These are phyloP conservation scores for Clathrus columnatus DNA, from an alignment of 768 basidiomycete genomes.

Conservation along the genomic window DNA sequence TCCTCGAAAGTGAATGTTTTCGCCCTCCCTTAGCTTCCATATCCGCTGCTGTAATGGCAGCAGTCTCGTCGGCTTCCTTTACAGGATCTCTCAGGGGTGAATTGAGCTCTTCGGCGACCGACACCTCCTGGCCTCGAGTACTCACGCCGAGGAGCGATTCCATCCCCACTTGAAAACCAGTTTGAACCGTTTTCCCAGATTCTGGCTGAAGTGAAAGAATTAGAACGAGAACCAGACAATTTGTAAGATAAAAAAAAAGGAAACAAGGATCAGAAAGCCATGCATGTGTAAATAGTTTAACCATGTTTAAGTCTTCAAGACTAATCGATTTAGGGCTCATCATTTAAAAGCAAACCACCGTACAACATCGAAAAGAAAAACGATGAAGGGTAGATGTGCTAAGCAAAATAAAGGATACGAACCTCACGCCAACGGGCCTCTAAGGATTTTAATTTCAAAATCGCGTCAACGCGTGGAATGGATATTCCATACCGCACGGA, in stretches of 20 bases:
- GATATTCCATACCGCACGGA: slow-evolving; percentile 57
- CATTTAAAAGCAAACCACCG: slow-evolving; percentile 33
- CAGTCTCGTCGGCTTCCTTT: slow-evolving; percentile 46
- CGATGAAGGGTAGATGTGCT: slow-evolving; percentile 4
- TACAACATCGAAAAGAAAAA: slow-evolving; percentile 21
- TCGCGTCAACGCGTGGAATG: slow-evolving; percentile 74
- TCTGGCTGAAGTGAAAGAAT: not conserved
- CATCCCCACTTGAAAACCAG: slow-evolving; percentile 75
- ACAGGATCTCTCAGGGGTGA: slow-evolving; percentile 33
- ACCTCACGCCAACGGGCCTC: slow-evolving; percentile 70
- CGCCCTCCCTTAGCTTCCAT: slow-evolving; percentile 45
- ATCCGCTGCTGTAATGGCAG: slow-evolving; percentile 35
- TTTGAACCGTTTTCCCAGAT: slow-evolving; percentile 63
- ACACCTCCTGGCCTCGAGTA: not conserved
- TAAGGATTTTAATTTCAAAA: slow-evolving; percentile 72
- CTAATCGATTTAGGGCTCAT: slow-evolving; percentile 81
- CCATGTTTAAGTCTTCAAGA: slow-evolving; percentile 81
- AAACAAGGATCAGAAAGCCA: slow-evolving; percentile 28
- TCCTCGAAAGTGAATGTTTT: slow-evolving; percentile 56
- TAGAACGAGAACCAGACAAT: not conserved
- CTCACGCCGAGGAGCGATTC: slow-evolving; percentile 62
- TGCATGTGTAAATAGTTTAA: slow-evolving; percentile 41
- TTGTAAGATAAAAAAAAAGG: not conserved
- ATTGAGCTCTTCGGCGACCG: not conserved
- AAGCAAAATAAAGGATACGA: slow-evolving; percentile 22